Evolutionary conservation across 2,329 filamentous ascomycete genomes (phyloP), one percentile per base, ranked within the genome.

Genomic region (Xylaria sp.): DNA sequence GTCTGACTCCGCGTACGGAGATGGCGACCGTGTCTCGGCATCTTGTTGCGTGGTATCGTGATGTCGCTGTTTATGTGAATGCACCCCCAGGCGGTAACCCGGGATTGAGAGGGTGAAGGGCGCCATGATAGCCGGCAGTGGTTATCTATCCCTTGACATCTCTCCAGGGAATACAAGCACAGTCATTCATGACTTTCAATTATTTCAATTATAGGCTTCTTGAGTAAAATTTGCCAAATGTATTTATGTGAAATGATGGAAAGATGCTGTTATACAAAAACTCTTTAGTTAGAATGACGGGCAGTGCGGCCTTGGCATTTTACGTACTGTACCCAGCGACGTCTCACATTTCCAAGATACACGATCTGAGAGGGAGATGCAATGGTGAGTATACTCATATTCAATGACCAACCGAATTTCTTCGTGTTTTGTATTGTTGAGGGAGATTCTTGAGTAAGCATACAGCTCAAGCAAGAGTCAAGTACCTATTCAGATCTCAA

Each of bases 101-200:
- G 77, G 74, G 23, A 79, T 67, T 6, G 77, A 71, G 48, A 78
- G 71, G 2, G 77, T 73, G 63, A 78, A 79, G 20, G 77, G 74
- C 1, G 63, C 72, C 74, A 77, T 77, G 20, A 6, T 57, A 17
- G 33, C 20, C 28, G 33, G 13, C 6, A 13, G 28, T 31, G 10
- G 46, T 40, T 26, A 11, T 31, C 6, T 38, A 28, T 26, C 46
- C 23, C 6, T 17, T 7, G 2, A 26, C 17, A 6, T 11, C 23
- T 15, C n/a, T 56, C n/a, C 1, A 0, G 9, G 23, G 23, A 9
- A 2, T 1, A 38, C 15, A 4, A 2, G 31, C 10, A 20, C 51
- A 10, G 10, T 46, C 15, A 36, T 23, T 15, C 33, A 42, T 59
- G 13, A 36, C 1, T 26, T 31, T 17, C 9, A 17, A n/a, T 15